Conservation (phyloP, 345 rosid genomes). For the Lepidium sativum region DNA sequence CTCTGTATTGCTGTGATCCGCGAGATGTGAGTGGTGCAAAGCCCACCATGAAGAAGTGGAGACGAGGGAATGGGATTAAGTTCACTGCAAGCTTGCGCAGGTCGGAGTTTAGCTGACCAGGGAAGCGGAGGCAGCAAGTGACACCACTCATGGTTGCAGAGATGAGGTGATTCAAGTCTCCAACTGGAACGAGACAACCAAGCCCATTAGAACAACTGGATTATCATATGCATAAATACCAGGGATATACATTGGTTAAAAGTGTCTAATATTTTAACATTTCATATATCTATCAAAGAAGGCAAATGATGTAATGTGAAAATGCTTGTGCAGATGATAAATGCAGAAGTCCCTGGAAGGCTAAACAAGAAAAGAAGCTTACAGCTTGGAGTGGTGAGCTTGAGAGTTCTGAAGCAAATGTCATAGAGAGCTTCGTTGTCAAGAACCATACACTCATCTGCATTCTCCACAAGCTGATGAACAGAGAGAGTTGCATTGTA, state of each 20-base stretch:
- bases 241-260: too few relatives aligned
- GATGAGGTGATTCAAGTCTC: conserved; percentile 66
- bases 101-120: conserved; percentile 72
- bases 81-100: conserved; percentile 69
- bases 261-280: background rate
- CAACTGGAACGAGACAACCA: conserved; percentile 32
- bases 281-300: background rate
- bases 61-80: conserved; percentile 66
- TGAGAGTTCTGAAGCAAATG: conserved; percentile 65
- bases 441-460: conserved; percentile 69
- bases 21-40: conserved; percentile 71
- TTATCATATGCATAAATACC: background rate
- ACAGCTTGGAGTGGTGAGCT: conserved; percentile 80
- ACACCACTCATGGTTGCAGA: conserved; percentile 82
- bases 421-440: conserved; percentile 72
- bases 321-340: background rate
- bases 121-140: conserved; percentile 69
- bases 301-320: background rate
- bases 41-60: conserved; percentile 74
- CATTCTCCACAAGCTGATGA: conserved; percentile 70
- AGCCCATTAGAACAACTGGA: background rate
- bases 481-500: conserved; percentile 72
- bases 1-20: conserved; percentile 65
- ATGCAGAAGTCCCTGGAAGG: background rate
- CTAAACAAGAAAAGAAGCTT: conserved; percentile 9